Evolutionary conservation across 345 rosid species (phyloP).

Genomic region (Camelina hispida): DNA sequence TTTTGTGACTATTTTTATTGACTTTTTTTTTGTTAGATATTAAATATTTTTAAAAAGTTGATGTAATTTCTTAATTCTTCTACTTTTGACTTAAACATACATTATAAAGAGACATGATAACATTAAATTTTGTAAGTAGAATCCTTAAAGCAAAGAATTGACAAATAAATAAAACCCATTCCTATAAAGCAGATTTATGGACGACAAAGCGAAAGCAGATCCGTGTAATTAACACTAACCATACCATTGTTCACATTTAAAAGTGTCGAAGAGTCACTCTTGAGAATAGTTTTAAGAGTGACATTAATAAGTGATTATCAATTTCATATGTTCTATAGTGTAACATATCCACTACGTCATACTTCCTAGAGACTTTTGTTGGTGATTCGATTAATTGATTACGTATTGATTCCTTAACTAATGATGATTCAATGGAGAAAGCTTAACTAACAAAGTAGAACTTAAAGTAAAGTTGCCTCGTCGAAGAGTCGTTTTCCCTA

Average conservation of each 20-base stretch:
- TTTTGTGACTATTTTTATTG: too few relatives aligned
- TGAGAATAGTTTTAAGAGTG: background rate
- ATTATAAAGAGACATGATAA: background rate
- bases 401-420: conserved; percentile 1
- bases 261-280: background rate
- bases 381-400: conserved; percentile 8
- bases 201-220: background rate
- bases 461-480: conserved; percentile 23
- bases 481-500: conserved; percentile 13
- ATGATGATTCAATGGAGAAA: conserved; percentile 8
- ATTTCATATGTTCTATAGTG: background rate
- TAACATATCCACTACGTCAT: background rate
- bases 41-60: background rate
- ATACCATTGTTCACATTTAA: conserved; percentile 13
- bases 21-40: background rate
- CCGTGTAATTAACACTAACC: conserved; percentile 14
- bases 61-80: background rate
- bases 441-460: conserved; percentile 34
- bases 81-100: background rate
- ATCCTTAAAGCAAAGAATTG: background rate
- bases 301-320: conserved; percentile 12
- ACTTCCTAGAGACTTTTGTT: conserved; percentile 4
- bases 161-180: background rate
- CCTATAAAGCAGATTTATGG: conserved; percentile 4
- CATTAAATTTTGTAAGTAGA: background rate